phyloP scores from a whole-genome alignment of 305 asterid genomes.

The Caryopteris hybrid region DNA sequence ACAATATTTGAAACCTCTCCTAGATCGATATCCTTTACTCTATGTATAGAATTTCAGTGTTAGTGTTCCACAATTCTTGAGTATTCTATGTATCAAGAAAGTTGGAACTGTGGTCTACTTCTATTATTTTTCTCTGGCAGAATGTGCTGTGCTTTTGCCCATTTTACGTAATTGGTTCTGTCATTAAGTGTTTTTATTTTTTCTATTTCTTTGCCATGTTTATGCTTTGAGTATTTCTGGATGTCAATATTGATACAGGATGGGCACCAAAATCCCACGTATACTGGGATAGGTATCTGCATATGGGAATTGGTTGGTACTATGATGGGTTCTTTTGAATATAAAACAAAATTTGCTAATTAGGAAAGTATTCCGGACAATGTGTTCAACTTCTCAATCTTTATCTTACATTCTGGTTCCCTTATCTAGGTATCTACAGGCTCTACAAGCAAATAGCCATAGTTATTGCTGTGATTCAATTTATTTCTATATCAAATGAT shows the following conservation, averaged over 20 bases:
- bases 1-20: background rate
- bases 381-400: background rate
- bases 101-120: background rate
- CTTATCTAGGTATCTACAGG: background rate
- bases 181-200: background rate
- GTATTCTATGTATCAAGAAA: background rate
- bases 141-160: background rate
- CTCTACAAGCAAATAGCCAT: background rate
- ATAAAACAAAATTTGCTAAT: background rate
- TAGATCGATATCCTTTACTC: background rate
- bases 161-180: background rate
- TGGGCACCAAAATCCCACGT: slow-evolving; percentile 3
- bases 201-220: background rate
- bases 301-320: slow-evolving; percentile 3
- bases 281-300: slow-evolving; percentile 8
- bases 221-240: background rate
- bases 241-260: slow-evolving; percentile 5
- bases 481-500: background rate
- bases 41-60: background rate
- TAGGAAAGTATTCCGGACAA: background rate
- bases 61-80: background rate
- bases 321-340: background rate
- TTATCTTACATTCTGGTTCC: background rate
- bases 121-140: background rate
- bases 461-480: background rate